Evolutionary conservation across 169 alveolate genomes (phyloP), one percentile per base, ranked within the genome.

Genomic region (Hammondia hammondi): DNA sequence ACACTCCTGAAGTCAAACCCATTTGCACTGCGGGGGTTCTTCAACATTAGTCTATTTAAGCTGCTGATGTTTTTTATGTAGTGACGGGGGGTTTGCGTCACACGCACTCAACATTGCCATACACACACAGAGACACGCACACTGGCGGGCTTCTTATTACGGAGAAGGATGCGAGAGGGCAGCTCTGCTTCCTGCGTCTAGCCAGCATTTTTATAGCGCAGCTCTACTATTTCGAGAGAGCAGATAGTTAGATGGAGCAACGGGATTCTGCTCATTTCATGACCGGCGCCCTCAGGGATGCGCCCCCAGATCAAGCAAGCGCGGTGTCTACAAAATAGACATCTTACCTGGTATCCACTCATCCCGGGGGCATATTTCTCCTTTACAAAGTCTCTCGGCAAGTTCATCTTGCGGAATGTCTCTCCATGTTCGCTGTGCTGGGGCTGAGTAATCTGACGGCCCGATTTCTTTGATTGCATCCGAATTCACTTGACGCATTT

Each of bases 321-420:
- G 52, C 84, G 37, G 9, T 29, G 81, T 35, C 45, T 29, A 70
- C 94, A 35, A 43, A 48, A 27, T 14, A 32, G n/a, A 71, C 93
- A 45, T 48, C 87, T n/a, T 88, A 93, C 96, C 96, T 0, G 96
- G 96, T 2, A 93, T 57, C 96, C 96, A 93, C 56, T 93, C 96
- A 0, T 93, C 94, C 56, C 96, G 87, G 14, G 96, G 96, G 81
- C 94, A 91, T 32, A 93, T 93, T 61, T 93, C 96, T 27, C 96
- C 96, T 45, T 93, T 93, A 29, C 92, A 87, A 84, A 93, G 87
- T 24, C 96, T 27, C 56, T 93, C 96, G 19, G 94, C 94, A 5
- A 93, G 88, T 73, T 93, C 94, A 12, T 37, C 96, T 19, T 24
- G 90, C 3, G 96, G 96, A 19, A 93, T 72, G 45, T 93, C 96